These are phyloP conservation scores for Eucalyptus pumila DNA, from an alignment of 345 rosid genomes.

Conservation along the genomic window DNA sequence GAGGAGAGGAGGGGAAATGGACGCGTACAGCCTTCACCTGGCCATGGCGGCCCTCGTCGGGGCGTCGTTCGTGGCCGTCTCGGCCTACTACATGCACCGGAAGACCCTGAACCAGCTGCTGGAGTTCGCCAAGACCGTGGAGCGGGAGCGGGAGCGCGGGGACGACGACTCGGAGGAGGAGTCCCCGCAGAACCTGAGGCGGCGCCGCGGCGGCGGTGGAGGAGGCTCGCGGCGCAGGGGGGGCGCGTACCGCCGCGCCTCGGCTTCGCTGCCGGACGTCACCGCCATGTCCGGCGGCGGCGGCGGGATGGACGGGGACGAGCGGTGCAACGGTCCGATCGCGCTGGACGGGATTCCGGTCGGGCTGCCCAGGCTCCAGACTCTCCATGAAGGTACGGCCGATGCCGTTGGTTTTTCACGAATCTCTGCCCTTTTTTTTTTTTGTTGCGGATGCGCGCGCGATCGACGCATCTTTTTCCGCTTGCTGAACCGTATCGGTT, in stretches of 20 bases:
- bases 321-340: constrained; percentile 55
- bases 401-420: neutral
- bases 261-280: constrained; percentile 79
- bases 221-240: constrained; percentile 23
- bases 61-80: constrained; percentile 89
- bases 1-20: constrained; percentile 26
- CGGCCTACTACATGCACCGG: constrained; percentile 86
- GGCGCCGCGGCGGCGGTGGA: constrained; percentile 11
- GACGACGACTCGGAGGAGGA: constrained; percentile 37
- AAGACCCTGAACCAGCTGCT: constrained; percentile 86
- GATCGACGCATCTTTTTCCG: neutral
- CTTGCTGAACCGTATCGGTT: neutral
- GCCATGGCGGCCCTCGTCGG: constrained; percentile 98
- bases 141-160: constrained; percentile 26
- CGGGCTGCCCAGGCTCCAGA: constrained; percentile 76
- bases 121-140: constrained; percentile 77
- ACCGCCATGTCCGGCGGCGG: constrained; percentile 28
- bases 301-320: constrained; percentile 34
- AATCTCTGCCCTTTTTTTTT: neutral
- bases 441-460: neutral
- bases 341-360: constrained; percentile 67
- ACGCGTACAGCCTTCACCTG: constrained; percentile 59
- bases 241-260: constrained; percentile 42
- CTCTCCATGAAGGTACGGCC: constrained; percentile 66
- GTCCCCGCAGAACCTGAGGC: constrained; percentile 30